Evolutionary conservation across 345 rosid genomes (phyloP), one percentile per base, ranked within the genome.

Genomic region (Anastatica hierochuntica): DNA sequence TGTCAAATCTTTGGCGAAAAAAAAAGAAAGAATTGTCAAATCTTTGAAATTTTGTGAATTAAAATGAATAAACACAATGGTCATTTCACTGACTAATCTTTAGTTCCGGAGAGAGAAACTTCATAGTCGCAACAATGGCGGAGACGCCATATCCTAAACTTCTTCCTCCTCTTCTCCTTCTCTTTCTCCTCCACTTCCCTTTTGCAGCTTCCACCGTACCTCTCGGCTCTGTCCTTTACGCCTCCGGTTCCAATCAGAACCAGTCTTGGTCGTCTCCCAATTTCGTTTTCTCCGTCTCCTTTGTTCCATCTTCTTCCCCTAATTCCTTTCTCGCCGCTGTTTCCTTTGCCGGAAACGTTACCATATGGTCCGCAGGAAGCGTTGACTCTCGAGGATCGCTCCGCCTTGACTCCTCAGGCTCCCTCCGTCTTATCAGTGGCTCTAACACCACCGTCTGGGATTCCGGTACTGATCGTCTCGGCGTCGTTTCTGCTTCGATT

Each of bases 371-470:
- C 1, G 75, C 80, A 9, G 80, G 85, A 14, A 24, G 53, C 33
- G 83, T 83, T 6, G 92, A 81, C 71, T 69, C 83, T 0, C 13
- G 23, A 5, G 96, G 77, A 9, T 55, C 76, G 11, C 67, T 87
- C 8, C 68, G 58, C 37, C 70, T 87, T 37, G 64, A 44, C 54
- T 11, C 67, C 33, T 57, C 54, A 49, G 89, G 96, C 20, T 46
- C 72, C 43, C 84, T 81, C 66, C 79, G 64, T 17, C 77, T 87
- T 8, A 35, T 64, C 60, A 76, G 68, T 30, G 89, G 94, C 67
- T 73, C 84, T 29, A 79, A 79, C 17, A 0, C 69, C 46, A 42
- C 68, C 46, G 36, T 83, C 29, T 87, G 94, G 96, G 79, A 73
- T 16, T 81, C 94, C 31, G 19, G 8, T 9, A 83, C 84, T 2